Evolutionary conservation across 306 rosid genomes (phyloP), one percentile per base, ranked within the genome.

Genomic region (Glycine soja): DNA sequence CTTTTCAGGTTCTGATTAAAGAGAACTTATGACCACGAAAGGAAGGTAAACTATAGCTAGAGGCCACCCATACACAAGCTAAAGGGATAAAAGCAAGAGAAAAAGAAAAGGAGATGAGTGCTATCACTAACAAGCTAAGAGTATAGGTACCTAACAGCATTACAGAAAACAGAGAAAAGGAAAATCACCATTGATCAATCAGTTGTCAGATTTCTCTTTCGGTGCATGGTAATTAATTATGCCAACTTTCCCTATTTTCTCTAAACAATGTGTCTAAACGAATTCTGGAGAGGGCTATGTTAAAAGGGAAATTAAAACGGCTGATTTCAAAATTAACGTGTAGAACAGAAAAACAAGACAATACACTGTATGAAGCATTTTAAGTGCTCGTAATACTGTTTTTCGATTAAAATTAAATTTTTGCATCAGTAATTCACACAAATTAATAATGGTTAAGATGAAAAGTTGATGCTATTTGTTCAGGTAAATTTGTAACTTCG

Each of bases 121-220:
- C 1, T 16, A 42, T 42, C 50, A 15, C 52, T 2, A 65, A 40
- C 13, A n/a, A 40, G 52, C 53, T 67, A 43, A 42, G 53, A 43
- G 8, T 42, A 43, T 16, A 43, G 53, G n/a, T 16, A 15, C 34
- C 72, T 67, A 16, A 43, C 53, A 43, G 53, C 72, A 67, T 15
- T 16, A 5, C n/a, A 15, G 72, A 67, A 67, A 67, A 16, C 53
- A 42, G 72, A 67, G 72, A 66, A 15, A 42, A 43, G 9, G 53
- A 43, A 45, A 45, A 69, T 45, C 74, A 6, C 10, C 57, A 40
- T 13, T n/a, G 6, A 16, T 69, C 56, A 5, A 69, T 45, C 56
- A 69, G 15, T 69, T 46, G 36, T 43, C 40, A 45, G 43, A 16
- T 40, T 12, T 40, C 13, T 14, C 5, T 65, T 65, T 65, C 9